These are phyloP conservation scores for Mycena maculata DNA, from an alignment of 768 basidiomycete genomes.

Conservation along the genomic window DNA sequence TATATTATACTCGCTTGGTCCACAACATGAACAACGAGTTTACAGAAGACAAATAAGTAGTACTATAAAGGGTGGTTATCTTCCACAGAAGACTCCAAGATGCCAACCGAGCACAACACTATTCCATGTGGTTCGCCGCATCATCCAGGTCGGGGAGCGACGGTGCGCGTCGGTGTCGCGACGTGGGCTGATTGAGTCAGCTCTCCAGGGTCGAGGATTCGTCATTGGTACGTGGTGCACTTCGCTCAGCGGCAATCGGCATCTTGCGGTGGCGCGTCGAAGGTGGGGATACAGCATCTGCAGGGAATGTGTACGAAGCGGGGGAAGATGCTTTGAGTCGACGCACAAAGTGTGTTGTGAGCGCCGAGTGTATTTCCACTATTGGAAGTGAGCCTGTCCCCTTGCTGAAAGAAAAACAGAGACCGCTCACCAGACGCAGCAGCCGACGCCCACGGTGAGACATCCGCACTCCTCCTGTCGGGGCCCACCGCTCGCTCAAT, in stretches of 20 bases:
- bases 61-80: no score
- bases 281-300: slow-evolving; percentile 2
- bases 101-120: not conserved
- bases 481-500: slow-evolving; percentile 4
- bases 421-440: slow-evolving; percentile 5
- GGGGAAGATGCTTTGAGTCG: not conserved
- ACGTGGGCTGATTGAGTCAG: not conserved
- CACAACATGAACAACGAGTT: no score
- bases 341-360: not conserved
- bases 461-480: not conserved
- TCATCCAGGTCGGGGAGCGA: not conserved
- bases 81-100: no score
- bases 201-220: not conserved
- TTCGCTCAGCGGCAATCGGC: not conserved
- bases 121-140: not conserved
- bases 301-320: slow-evolving; percentile 4
- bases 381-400: not conserved
- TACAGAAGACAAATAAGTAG: no score
- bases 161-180: not conserved
- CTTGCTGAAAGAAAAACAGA: not conserved
- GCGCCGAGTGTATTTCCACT: slow-evolving; percentile 17
- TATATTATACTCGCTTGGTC: no score
- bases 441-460: slow-evolving; percentile 1
- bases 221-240: not conserved
- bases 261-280: not conserved